These are phyloP conservation scores for Punica granatum DNA, from an alignment of 345 rosid species.

Conservation along the genomic window DNA sequence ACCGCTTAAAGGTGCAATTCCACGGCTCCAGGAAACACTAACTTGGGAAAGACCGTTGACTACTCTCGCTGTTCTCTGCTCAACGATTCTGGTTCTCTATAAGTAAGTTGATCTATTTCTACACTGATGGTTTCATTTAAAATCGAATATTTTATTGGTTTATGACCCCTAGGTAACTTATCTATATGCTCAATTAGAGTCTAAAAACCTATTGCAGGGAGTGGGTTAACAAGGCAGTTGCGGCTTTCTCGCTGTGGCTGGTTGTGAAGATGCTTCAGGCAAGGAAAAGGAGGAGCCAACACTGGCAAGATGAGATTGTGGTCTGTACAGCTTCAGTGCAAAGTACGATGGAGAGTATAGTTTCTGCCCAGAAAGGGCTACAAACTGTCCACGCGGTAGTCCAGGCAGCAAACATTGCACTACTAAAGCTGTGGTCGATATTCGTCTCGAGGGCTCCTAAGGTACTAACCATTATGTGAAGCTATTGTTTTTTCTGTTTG, in stretches of 20 bases:
- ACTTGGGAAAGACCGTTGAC: conserved; percentile 54
- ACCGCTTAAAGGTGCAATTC: conserved; percentile 36
- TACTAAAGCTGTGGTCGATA: conserved; percentile 67
- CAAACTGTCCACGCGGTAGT: conserved; percentile 42
- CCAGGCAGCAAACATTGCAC: conserved; percentile 45
- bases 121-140: not conserved
- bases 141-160: not conserved
- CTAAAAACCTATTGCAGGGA: conserved; percentile 32
- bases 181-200: not conserved
- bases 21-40: conserved; percentile 40
- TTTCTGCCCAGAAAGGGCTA: conserved; percentile 67
- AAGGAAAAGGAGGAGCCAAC: conserved; percentile 27
- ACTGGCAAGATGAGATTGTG: conserved; percentile 40
- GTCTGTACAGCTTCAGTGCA: conserved; percentile 55
- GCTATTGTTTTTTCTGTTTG: no score
- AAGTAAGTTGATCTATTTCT: conserved; percentile 34
- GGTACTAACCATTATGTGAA: conserved; percentile 28
- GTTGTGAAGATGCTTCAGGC: conserved; percentile 48
- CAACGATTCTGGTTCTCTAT: conserved; percentile 31
- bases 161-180: not conserved
- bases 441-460: conserved; percentile 46
- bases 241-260: conserved; percentile 39
- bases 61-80: conserved; percentile 25
- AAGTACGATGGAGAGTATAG: conserved; percentile 59
- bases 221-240: conserved; percentile 68